Percentiles rank a stretch among this genome's conserved stretches.
These are phyloP conservation scores for Apiotrichum porosum DNA, from an alignment of 1,284 basidiomycete species.

Conservation along the genomic window DNA sequence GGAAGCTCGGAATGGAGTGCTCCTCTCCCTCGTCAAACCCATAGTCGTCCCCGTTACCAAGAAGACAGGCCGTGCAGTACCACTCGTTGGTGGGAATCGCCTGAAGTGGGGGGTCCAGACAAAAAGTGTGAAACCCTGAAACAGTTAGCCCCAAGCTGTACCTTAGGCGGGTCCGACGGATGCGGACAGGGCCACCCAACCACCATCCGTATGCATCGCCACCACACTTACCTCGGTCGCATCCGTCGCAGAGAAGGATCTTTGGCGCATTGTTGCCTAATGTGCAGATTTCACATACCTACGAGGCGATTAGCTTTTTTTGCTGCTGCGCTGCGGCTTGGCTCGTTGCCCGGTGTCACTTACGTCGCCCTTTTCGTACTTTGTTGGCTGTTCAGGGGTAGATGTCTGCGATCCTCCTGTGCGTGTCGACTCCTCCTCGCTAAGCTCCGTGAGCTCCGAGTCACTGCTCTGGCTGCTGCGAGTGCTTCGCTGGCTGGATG, in stretches of 20 bases:
- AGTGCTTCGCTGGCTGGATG: conserved; percentile 16
- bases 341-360: too few species aligned
- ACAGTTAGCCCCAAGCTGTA: not conserved
- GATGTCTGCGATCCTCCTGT: conserved; percentile 2
- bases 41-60: conserved; percentile 93
- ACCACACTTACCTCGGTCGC: conserved; percentile 73
- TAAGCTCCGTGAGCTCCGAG: conserved; percentile 30
- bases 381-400: conserved; percentile 13
- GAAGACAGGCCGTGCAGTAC: conserved; percentile 91
- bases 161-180: too few species aligned
- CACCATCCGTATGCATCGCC: not conserved
- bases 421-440: conserved; percentile 32
- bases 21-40: conserved; percentile 99
- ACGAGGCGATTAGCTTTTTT: too few species aligned
- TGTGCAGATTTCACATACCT: conserved; percentile 84
- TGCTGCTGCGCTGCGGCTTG: too few species aligned
- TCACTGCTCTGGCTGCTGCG: conserved; percentile 33
- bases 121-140: conserved; percentile 79
- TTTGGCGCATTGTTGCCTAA: conserved; percentile 79
- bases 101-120: conserved; percentile 82
- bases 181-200: too few species aligned
- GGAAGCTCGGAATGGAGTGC: conserved; percentile 86
- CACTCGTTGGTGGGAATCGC: conserved; percentile 80
- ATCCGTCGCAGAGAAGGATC: conserved; percentile 95
- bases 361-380: conserved; percentile 47